Conservation (phyloP, 2,329 filamentous ascomycete species). For the Sphaerulina musiva region DNA sequence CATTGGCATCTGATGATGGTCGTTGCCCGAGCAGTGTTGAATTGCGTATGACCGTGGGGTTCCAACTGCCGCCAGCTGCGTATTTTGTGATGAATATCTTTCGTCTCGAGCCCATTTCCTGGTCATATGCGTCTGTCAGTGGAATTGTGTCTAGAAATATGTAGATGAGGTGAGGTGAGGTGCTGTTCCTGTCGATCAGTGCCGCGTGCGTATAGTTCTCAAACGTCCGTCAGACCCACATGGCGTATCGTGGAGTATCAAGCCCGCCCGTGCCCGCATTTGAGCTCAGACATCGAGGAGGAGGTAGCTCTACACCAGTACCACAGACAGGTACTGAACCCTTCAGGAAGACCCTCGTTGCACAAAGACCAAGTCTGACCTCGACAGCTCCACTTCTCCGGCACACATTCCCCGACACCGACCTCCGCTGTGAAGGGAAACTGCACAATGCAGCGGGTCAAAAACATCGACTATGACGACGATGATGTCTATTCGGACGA, state of each 20-base stretch:
- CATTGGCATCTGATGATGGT: too few relatives aligned
- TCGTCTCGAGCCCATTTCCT: not conserved
- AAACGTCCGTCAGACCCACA: not conserved
- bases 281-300: not conserved
- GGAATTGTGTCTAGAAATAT: not conserved
- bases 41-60: too few relatives aligned
- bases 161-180: slow-evolving; percentile 2
- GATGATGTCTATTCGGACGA: slow-evolving; percentile 50
- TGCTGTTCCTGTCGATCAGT: slow-evolving; percentile 1
- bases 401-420: not conserved
- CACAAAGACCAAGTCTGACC: too few relatives aligned
- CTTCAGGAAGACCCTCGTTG: too few relatives aligned
- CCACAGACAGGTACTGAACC: too few relatives aligned
- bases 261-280: not conserved
- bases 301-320: too few relatives aligned
- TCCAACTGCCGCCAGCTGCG: too few relatives aligned
- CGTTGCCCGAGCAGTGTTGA: too few relatives aligned
- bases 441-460: slow-evolving; percentile 38
- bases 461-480: slow-evolving; percentile 44
- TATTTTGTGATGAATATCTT: not conserved
- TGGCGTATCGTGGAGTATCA: not conserved
- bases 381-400: not conserved
- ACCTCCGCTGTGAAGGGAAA: not conserved
- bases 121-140: not conserved
- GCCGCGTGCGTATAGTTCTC: not conserved